Evolutionary conservation across 352 stramenopile genomes (phyloP), one percentile per base, ranked within the genome.

Genomic region (Stramenopiles sp.): DNA sequence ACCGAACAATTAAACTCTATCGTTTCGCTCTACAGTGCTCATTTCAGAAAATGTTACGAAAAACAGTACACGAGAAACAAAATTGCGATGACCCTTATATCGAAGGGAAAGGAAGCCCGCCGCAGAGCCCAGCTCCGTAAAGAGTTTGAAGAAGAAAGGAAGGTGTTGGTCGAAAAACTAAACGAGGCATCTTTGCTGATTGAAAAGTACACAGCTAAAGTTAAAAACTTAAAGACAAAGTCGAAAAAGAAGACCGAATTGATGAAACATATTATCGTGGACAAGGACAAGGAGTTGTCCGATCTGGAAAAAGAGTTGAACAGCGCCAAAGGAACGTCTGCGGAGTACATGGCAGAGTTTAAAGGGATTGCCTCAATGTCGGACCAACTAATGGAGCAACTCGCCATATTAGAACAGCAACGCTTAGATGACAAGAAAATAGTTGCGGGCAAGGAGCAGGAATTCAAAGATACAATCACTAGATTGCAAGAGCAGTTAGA

Each of bases 101-200:
- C 31, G 1, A 71, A 71, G 35, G 35, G 4, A 6, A 35, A 31
- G 35, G 53, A 71, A 71, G 53, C 53, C 33, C 33, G 35, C 33
- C 33, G 31, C 6, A 6, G 2, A 6, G 33, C 53, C 2, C 33
- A 6, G 4, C 35, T 71, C 33, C 33, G 35, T 4, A 71, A 71
- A 6, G 53, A 71, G 53, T 71, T 71, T 71, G 53, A 6, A 6
- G 6, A 71, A 6, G 53, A 71, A 6, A 31, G 53, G 2, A 33
- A 71, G 12, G 6, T 71, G 53, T 33, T 71, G 1, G 35, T 71
- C 2, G 53, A 6, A 71, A 71, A 71, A 71, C 6, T 71, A 71
- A 71, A 2, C 35, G 53, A 71, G 6, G 53, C 53, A 35, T 31
- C 31, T 6, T 4, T 2, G 53, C 6, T 71, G 53, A 71, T 71